Evolutionary conservation across 306 rosid genomes (phyloP), one percentile per base, ranked within the genome.

Genomic region (Medicago arabica): DNA sequence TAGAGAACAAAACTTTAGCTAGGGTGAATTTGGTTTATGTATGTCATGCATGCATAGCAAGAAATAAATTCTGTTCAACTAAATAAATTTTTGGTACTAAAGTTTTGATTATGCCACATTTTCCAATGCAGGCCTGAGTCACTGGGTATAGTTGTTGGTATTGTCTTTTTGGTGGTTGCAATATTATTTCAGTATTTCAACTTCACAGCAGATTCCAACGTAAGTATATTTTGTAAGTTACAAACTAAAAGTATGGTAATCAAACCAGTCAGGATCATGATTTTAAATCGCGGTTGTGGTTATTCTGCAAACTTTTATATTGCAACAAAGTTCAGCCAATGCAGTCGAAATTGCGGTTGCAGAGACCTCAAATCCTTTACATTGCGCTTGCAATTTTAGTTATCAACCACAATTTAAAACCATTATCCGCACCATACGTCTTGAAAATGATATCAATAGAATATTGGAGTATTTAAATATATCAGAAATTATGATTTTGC

Each of bases 121-220:
- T 77, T 76, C 36, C 57, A 82, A 68, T 75, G 79, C 89, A 95
- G 99, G 88, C 99, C 99, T 8, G 99, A 95, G 82, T 90, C 97
- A 12, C 75, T 95, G 87, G 97, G 99, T 43, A 84, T 95, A 75
- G 99, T 86, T 72, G 96, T 95, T 82, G 96, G 92, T 73, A 86
- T 90, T 81, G 91, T 90, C 71, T 95, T 87, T 90, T 74, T 95
- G 88, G 93, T 95, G 46, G 62, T 92, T 82, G 88, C 88, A 77
- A 89, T 90, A 82, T 74, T 90, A 67, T 95, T 95, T 86, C 97
- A 92, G 88, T 89, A 88, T 81, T 95, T 92, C 80, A 92, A 95
- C 88, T 90, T 92, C 84, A 86, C 97, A 13, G 83, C 89, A 47
- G 97, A 95, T 88, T 95, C 99, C 72, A 86, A 76, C 81, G 99